Conservation (phyloP, 108 stramenopile genomes). For the Pseudonitzschia delicatissima region DNA sequence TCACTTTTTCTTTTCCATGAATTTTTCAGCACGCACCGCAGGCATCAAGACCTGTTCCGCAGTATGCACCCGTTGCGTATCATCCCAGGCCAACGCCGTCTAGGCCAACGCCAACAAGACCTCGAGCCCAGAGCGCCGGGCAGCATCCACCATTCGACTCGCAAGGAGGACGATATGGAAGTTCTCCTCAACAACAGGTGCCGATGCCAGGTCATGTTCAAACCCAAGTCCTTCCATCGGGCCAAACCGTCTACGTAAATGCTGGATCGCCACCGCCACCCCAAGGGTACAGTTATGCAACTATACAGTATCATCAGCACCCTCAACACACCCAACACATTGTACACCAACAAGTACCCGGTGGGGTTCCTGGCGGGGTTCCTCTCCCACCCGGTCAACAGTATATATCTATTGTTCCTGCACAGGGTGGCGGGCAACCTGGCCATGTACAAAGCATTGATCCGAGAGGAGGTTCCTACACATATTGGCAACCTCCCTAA, state of each 20-base stretch:
- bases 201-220: constrained; percentile 25
- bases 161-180: constrained; percentile 10
- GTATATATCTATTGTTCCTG: constrained; percentile 63
- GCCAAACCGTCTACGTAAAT: constrained; percentile 58
- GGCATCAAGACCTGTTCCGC: constrained; percentile 15
- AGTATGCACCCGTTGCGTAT: constrained; percentile 17
- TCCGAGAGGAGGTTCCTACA: constrained; percentile 44
- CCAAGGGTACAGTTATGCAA: constrained; percentile 45
- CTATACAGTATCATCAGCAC: constrained; percentile 46
- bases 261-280: constrained; percentile 30
- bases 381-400: constrained; percentile 32
- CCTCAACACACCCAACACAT: constrained; percentile 47
- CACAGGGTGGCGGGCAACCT: constrained; percentile 38
- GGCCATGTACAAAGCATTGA: constrained; percentile 11
- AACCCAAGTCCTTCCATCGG: constrained; percentile 23
- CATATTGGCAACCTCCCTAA: constrained; percentile 50
- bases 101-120: too few species aligned
- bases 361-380: constrained; percentile 8
- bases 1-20: too few species aligned
- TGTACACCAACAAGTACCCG: constrained; percentile 18
- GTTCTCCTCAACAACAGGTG: constrained; percentile 14
- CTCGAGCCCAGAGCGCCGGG: neutral
- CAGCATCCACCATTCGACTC: constrained; percentile 18
- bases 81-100: constrained; percentile 8
- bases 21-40: too few species aligned